A percentile compares a stretch with the other conserved stretches of the same genome.
Conservation (phyloP, 768 basidiomycete genomes). For the Psilocybe cubensis region DNA sequence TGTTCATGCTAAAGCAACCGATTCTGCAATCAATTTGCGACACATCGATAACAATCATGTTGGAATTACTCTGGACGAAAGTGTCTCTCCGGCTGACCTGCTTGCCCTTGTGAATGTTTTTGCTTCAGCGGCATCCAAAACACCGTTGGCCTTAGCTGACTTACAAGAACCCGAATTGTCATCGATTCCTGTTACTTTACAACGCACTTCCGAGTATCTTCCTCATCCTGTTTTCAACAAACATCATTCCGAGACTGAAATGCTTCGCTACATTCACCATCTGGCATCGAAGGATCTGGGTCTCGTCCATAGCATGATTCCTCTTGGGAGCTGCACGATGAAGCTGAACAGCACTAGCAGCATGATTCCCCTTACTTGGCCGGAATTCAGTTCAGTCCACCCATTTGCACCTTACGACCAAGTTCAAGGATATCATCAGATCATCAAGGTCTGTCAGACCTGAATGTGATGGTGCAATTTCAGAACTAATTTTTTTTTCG, state of each 20-base stretch:
- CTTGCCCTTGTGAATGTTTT: slow-evolving; percentile 83
- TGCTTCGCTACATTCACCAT: slow-evolving; percentile 95
- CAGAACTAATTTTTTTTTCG: neutral
- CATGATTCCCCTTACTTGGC: slow-evolving; percentile 96
- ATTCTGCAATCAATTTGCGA: slow-evolving; percentile 83
- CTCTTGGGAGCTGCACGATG: slow-evolving; percentile 96
- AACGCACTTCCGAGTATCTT: slow-evolving; percentile 71
- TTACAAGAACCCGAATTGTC: slow-evolving; percentile 45
- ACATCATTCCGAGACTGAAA: slow-evolving; percentile 98
- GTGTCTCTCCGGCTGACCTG: slow-evolving; percentile 75
- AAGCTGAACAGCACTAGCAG: slow-evolving; percentile 98
- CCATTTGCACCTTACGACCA: slow-evolving; percentile 93
- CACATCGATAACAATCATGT: slow-evolving; percentile 72
- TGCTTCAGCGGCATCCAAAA: slow-evolving; percentile 60
- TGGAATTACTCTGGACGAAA: slow-evolving; percentile 94
- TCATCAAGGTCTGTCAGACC: slow-evolving; percentile 65
- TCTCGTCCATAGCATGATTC: slow-evolving; percentile 95
- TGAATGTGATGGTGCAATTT: neutral
- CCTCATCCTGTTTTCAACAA: slow-evolving; percentile 93
- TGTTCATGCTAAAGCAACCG: slow-evolving; percentile 70
- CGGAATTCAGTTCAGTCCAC: slow-evolving; percentile 88
- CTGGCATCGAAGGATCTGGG: slow-evolving; percentile 94
- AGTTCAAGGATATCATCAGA: slow-evolving; percentile 80
- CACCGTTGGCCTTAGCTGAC: slow-evolving; percentile 46
- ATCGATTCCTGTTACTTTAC: slow-evolving; percentile 59